Evolutionary conservation across 2,329 filamentous ascomycete genomes (phyloP), one percentile per base, ranked within the genome.

Genomic region (Tolypocladium pustulatum): DNA sequence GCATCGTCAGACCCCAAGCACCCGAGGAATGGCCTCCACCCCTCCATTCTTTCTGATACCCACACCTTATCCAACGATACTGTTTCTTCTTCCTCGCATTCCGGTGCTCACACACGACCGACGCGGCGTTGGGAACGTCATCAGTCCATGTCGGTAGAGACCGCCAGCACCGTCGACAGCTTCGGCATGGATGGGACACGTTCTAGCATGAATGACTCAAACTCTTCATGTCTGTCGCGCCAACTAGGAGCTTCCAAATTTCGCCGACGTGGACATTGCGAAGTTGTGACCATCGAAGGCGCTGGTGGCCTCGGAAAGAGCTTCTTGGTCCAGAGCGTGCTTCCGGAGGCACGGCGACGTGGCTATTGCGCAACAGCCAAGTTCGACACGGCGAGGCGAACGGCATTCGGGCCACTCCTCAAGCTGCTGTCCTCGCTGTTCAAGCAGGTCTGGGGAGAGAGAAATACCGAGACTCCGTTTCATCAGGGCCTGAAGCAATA

Each of bases 351-450:
- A 20, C 76, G 84, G 55, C 77, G 81, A 53, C 78, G 80, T 60
- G 85, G 85, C 3, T 87, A 87, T 66, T 87, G 83, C 65, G 82
- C 84, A 8, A 85, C 82, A 37, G 81, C 84, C 46, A 87, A 87
- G 66, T 87, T 87, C 60, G 85, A 88, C 65, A 81, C 80, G 0
- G 80, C 83, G 0, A 76, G 81, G 63, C 79, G 79, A 64, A 81
- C 78, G 10, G 81, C 85, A 4, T 87, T 86, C 67, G 84, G 83
- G 1, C 84, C 85, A 4, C 71, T 87, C 43, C 76, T 87, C 32
- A 86, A 83, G 69, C 71, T 87, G n/a, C 70, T 87, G 13, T 86
- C 84, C 13, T 86, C 83, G 25, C 72, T 88, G 20, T 87, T 87
- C 70, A 83, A 83, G 65, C 85, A 88, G 67, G 81, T 87, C 3